Evolutionary conservation across 768 basidiomycete species (phyloP).

Genomic region (Leccinum truebloodii): DNA sequence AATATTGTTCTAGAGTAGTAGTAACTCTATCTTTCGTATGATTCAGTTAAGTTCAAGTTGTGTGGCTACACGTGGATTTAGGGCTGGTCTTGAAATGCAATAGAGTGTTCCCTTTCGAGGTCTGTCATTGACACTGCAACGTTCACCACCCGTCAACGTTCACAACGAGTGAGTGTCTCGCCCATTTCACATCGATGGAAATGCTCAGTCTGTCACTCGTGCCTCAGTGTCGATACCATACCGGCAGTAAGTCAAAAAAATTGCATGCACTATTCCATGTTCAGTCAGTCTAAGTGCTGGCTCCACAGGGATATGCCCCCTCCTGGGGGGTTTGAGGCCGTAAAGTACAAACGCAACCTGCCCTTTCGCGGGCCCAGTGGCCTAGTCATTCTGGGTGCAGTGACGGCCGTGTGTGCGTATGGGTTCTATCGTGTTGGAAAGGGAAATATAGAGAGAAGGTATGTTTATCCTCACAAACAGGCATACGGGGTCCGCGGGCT

Average conservation of each 20-base stretch:
- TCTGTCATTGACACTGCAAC: slow-evolving; percentile 7
- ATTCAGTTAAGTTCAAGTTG: slow-evolving; percentile 2
- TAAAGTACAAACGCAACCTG: slow-evolving; percentile 96
- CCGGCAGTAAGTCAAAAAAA: slow-evolving; percentile 28
- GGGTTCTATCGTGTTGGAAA: slow-evolving; percentile 91
- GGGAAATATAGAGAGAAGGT: slow-evolving; percentile 94
- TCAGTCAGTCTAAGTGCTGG: slow-evolving; percentile 9
- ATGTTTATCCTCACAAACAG: slow-evolving; percentile 39
- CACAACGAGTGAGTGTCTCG: slow-evolving; percentile 22
- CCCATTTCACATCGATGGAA: not conserved
- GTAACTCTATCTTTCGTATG: not conserved
- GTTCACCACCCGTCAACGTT: slow-evolving; percentile 4
- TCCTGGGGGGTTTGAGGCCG: slow-evolving; percentile 83
- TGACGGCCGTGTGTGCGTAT: slow-evolving; percentile 81
- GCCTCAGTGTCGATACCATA: slow-evolving; percentile 29
- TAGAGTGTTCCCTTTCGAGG: not conserved
- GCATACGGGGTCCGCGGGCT: slow-evolving; percentile 53
- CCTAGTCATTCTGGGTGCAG: slow-evolving; percentile 80
- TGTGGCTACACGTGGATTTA: slow-evolving; percentile 24
- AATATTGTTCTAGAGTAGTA: not conserved
- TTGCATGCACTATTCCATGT: slow-evolving; percentile 8
- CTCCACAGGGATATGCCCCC: slow-evolving; percentile 90
- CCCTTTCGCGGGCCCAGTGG: slow-evolving; percentile 88
- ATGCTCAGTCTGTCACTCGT: slow-evolving; percentile 1
- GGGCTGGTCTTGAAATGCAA: slow-evolving; percentile 25